Base-by-base conservation (phyloP, 2,329 filamentous ascomycete genomes). In the Cladophialophora exuberans region DNA sequence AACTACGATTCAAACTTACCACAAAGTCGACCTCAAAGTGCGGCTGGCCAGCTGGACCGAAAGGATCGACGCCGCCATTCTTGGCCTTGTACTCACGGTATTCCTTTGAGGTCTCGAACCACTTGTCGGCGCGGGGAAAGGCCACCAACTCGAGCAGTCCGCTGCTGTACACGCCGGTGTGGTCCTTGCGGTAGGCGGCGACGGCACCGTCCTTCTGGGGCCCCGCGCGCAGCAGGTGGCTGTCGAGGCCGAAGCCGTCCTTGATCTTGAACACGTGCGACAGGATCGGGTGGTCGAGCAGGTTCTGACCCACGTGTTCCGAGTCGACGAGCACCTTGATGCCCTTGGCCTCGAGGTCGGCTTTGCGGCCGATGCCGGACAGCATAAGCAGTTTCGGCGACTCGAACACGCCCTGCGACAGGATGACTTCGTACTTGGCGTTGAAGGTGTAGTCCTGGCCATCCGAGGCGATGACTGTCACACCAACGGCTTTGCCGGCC, bases 1-100 rank as follows among this genome's bases (percentile, higher is more conserved):
- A n/a, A n/a, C n/a, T n/a, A n/a, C n/a, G n/a, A n/a, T n/a, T n/a
- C n/a, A n/a, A n/a, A 42, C 38, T 42, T 42, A 25, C 38, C 9
- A 86, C 78, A 62, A 86, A 86, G 68, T 86, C 83, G 28, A 84
- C 74, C 68, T 84, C 81, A 60, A 84, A 84, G 60, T 84, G 82
- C 22, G 82, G 82, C 66, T 84, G 80, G 5, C 80, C 81, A 3
- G 69, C 72, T 0, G 81, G 81, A 1, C 76, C 76, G 62, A 84
- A 84, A 2, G 81, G 81, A 51, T 84, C 82, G 0, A 67, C 50
- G 2, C 68, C 69, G 7, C 66, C 71, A 48, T 78, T 77, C 2
- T 66, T 61, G 9, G 67, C 69, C 57, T 76, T 76, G 45, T 67
- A 70, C 11, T 70, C 68, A 6, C 68, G 67, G 61, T 85, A 86